Evolutionary conservation across 139 green algal species (phyloP), one percentile per base, ranked within the genome.

Genomic region (Prasinococcaceae sp.): DNA sequence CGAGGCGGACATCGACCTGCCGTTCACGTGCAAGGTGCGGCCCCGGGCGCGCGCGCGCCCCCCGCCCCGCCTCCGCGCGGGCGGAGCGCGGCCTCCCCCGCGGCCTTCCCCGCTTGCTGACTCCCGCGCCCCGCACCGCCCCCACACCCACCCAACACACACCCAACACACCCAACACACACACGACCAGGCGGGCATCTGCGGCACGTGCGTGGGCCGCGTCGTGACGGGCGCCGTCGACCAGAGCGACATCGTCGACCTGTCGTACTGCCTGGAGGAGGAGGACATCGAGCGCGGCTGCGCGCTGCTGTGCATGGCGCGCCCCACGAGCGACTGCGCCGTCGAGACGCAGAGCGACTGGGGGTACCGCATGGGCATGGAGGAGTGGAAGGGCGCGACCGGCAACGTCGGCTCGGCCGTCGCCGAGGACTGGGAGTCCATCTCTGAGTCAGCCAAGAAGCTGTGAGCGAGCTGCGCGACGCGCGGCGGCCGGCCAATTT

Each of bases 271-370:
- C 3, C 38, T 95, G 3, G 61, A 54, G 3, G 70, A 85, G 32
- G 81, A 86, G 3, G 79, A 94, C 70, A 50, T 80, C 10, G 82
- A 55, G n/a, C 41, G 83, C 53, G 85, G 86, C 30, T 80, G 94
- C 73, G 60, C 73, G 42, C 67, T 95, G 29, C 50, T 93, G 20
- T 95, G 86, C 72, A 94, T 94, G 86, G 47, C 70, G 3, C 65
- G 84, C 1, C 62, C 86, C 2, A 70, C 73, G n/a, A 73, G 59
- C 3, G 80, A 94, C 63, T 38, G 28, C 0, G 47, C 76, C 3
- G 53, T 53, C 0, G 69, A 92, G 17, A 94, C 82, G 26, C 86
- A 95, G 70, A 79, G 61, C 27, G 85, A 95, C 60, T 95, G 84
- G 84, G 86, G 86, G 4, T 90, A 90, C 55, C 79, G 60, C 6